Conservation (phyloP, 441 rosid genomes). For the Populus tomentosa region DNA sequence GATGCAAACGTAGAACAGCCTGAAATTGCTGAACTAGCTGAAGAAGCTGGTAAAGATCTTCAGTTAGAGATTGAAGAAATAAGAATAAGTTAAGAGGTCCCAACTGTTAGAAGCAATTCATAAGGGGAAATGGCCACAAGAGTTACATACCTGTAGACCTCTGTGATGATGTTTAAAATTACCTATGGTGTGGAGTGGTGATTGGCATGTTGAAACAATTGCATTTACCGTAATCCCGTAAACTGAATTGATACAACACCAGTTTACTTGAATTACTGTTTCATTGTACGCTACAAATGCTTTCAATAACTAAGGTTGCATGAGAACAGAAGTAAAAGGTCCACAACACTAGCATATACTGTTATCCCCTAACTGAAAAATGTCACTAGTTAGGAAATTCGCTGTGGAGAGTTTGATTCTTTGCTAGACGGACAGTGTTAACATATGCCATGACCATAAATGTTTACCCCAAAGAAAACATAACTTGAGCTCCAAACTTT, state of each 20-base stretch:
- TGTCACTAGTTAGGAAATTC: neutral
- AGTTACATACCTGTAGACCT: neutral
- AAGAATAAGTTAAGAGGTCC: neutral
- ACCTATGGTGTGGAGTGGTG: neutral
- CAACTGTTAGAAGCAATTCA: too few relatives aligned
- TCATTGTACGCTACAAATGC: neutral
- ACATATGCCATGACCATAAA: neutral
- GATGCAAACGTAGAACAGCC: too few relatives aligned
- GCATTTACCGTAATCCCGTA: neutral
- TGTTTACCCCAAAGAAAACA: neutral
- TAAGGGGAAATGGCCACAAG: neutral
- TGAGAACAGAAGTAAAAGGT: neutral
- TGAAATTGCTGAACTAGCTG: too few relatives aligned
- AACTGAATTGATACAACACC: neutral
- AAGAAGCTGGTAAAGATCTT: too few relatives aligned
- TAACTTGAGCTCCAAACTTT: conserved; percentile 7
- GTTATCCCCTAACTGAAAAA: conserved; percentile 4
- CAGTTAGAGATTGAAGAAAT: too few relatives aligned
- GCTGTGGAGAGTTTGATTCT: conserved; percentile 1
- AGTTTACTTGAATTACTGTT: neutral
- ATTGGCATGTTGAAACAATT: neutral
- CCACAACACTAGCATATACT: conserved; percentile 3
- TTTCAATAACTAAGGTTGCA: conserved; percentile 5
- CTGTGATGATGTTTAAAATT: too few relatives aligned
- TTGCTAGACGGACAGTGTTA: neutral